Evolutionary conservation across 1,139 yeast genomes (phyloP), one percentile per base, ranked within the genome.

Genomic region (Candida tropicalis): DNA sequence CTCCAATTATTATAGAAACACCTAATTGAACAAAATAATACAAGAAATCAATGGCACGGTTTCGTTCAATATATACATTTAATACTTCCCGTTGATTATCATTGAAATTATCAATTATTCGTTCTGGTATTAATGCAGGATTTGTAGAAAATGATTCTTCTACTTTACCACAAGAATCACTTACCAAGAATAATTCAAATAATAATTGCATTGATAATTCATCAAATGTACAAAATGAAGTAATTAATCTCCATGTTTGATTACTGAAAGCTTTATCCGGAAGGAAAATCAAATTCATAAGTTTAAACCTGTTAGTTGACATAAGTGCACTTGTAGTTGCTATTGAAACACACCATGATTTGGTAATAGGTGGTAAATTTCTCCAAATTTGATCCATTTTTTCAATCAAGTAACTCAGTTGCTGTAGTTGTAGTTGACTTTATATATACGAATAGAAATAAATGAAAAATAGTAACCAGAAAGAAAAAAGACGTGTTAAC

Each of bases 191-290:
- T 4, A 65, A 34, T 8, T 46, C 46, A 24, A 61, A 47, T 9
- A 65, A 13, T 26, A 65, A 47, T 17, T 51, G 52, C 34, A 62
- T 31, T 29, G 59, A 57, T 13, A 69, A 44, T 11, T 60, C 65
- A 2, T 66, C 71, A 41, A 63, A 60, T 43, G 58, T 62, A 44
- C 65, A 61, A 51, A 70, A 72, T 8, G 68, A 53, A 2, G 75
- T 65, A 5, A 69, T 17, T 5, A 70, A 43, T 39, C 76, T 53
- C 77, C 77, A 72, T 10, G 68, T 68, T 50, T 72, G 67, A 11
- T 45, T 41, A 5, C 51, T 39, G 33, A 64, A 55, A 10, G 64
- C 64, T 40, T 52, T 52, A 35, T 59, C 63, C 8, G 70, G 63
- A 2, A 53, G 15, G 44, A 62, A 63, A 5, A 51, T 44, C 26